A percentile compares a stretch with the other conserved stretches of the same genome.
Conservation (phyloP, 2,329 filamentous ascomycete species). For the Pestalotiopsis sp. region DNA sequence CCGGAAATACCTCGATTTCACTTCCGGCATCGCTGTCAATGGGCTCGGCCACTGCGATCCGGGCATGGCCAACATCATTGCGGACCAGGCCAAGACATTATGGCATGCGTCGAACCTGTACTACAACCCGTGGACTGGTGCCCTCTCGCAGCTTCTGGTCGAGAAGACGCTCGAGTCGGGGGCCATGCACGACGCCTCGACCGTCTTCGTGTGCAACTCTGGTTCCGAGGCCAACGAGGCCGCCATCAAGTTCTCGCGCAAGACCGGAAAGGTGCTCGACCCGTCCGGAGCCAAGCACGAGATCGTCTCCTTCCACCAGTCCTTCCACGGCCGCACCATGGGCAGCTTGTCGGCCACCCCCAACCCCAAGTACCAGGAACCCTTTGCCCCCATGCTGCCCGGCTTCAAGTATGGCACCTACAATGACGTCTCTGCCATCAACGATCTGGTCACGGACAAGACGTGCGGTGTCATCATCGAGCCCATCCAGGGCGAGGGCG, state of each 20-base stretch:
- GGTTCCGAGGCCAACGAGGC: conserved; percentile 97
- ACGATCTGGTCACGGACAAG: conserved; percentile 73
- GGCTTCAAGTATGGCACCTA: conserved; percentile 85
- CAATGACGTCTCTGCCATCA: conserved; percentile 76
- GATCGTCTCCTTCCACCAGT: conserved; percentile 85
- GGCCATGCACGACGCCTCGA: conserved; percentile 75
- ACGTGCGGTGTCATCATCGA: conserved; percentile 96
- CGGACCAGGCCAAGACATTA: conserved; percentile 77
- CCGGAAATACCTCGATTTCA: conserved; percentile 88
- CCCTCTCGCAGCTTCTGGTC: conserved; percentile 81
- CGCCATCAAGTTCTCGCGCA: conserved; percentile 94
- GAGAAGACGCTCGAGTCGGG: conserved; percentile 77
- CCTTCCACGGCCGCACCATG: conserved; percentile 97
- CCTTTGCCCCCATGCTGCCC: conserved; percentile 93
- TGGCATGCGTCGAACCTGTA: conserved; percentile 95
- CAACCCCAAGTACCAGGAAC: conserved; percentile 96
- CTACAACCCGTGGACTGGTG: conserved; percentile 93
- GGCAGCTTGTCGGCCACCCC: conserved; percentile 92
- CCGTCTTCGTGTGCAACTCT: conserved; percentile 94
- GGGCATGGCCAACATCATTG: conserved; percentile 71
- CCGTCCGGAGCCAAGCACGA: conserved; percentile 75
- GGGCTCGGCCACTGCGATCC: conserved; percentile 87
- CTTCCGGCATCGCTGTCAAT: conserved; percentile 94
- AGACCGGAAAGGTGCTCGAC: conserved; percentile 77
- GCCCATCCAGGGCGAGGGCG: conserved; percentile 96